phyloP scores from a whole-genome alignment of 2,329 filamentous ascomycete species.

The Aspergillus calidoustus region DNA sequence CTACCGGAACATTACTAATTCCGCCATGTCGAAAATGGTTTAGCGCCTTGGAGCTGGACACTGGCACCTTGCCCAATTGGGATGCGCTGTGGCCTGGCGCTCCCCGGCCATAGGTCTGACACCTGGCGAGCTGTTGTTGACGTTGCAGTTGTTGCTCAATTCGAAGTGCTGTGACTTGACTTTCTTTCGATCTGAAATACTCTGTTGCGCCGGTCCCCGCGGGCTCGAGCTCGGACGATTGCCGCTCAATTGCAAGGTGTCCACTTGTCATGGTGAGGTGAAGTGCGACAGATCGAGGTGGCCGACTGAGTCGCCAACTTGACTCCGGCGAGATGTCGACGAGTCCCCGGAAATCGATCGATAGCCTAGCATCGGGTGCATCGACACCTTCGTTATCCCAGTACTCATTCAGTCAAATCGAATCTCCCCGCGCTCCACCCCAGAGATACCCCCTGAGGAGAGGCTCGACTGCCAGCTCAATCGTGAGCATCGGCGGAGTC shows the following conservation, averaged over 20 bases:
- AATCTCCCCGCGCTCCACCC: slow-evolving; percentile 40
- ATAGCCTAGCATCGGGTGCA: slow-evolving; percentile 64
- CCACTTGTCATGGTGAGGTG: slow-evolving; percentile 44
- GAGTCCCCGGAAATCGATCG: slow-evolving; percentile 67
- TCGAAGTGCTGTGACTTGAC: neutral
- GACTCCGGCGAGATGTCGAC: slow-evolving; percentile 61
- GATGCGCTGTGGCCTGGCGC: slow-evolving; percentile 27
- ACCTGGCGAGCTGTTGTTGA: slow-evolving; percentile 4
- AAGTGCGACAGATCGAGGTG: slow-evolving; percentile 35
- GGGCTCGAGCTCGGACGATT: slow-evolving; percentile 8
- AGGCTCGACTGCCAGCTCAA: slow-evolving; percentile 84
- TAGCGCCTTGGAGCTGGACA: slow-evolving; percentile 17
- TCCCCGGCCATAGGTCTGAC: slow-evolving; percentile 29
- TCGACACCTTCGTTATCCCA: slow-evolving; percentile 58
- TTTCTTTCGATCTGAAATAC: neutral
- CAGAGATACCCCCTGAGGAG: slow-evolving; percentile 57
- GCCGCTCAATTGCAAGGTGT: slow-evolving; percentile 22
- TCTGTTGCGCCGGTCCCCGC: neutral
- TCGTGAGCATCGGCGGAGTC: slow-evolving; percentile 83
- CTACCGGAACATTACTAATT: slow-evolving; percentile 19
- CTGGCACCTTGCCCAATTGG: slow-evolving; percentile 35
- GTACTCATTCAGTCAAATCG: slow-evolving; percentile 43
- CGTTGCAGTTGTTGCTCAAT: neutral
- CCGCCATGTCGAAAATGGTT: slow-evolving; percentile 13
- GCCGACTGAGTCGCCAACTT: slow-evolving; percentile 40